phyloP scores from a whole-genome alignment of 2,329 filamentous ascomycete species.

The Sclerotiophoma versabilis region DNA sequence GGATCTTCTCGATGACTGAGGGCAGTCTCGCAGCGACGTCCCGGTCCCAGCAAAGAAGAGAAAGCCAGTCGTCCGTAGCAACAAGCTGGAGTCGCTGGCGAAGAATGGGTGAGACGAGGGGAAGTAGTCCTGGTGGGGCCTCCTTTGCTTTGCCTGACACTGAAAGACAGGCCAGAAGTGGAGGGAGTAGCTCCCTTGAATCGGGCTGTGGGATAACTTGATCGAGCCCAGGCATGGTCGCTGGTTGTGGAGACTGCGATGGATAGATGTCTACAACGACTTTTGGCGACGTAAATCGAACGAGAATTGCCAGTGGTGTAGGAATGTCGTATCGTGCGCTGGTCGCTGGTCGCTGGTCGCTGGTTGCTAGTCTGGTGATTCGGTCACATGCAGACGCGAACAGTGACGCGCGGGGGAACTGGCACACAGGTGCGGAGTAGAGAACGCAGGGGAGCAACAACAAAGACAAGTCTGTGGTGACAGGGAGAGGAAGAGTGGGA shows the following conservation, averaged over 20 bases:
- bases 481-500: constrained; percentile 15
- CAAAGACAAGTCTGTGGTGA: background rate
- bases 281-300: background rate
- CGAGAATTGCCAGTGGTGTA: background rate
- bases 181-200: constrained; percentile 64
- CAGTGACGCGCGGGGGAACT: constrained; percentile 23
- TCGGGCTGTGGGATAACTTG: constrained; percentile 63
- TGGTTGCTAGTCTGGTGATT: constrained; percentile 20
- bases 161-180: constrained; percentile 69
- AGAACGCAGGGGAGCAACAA: background rate
- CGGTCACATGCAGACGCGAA: constrained; percentile 39
- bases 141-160: constrained; percentile 65
- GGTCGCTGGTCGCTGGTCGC: constrained; percentile 8
- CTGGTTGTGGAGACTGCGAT: background rate
- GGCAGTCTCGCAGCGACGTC: constrained; percentile 64
- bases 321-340: background rate
- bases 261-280: background rate
- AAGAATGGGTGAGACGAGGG: constrained; percentile 68
- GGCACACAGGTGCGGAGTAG: constrained; percentile 18
- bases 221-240: constrained; percentile 54
- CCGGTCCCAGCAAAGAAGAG: constrained; percentile 73
- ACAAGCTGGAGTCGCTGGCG: constrained; percentile 70
- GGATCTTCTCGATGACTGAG: constrained; percentile 67
- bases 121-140: constrained; percentile 67
- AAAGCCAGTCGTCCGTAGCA: constrained; percentile 72